phyloP scores from a whole-genome alignment of 2,329 filamentous ascomycete genomes.

The Aspergillus fijiensis region DNA sequence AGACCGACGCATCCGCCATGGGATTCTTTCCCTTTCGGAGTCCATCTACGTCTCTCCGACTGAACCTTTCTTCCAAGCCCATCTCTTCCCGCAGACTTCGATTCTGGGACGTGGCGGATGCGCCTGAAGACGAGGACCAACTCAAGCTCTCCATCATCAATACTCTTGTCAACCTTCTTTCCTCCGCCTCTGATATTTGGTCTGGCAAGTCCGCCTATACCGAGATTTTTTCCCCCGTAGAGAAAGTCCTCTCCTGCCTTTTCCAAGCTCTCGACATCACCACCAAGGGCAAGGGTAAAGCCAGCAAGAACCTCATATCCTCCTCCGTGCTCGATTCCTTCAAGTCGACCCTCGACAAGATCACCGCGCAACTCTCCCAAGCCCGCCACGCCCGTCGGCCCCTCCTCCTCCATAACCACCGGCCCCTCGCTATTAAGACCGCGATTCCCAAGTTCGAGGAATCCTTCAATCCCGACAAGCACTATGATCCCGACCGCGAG shows the following conservation, averaged over 20 bases:
- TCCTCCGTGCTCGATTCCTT: conserved; percentile 29
- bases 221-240: conserved; percentile 72
- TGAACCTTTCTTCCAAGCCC: conserved; percentile 38
- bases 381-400: conserved; percentile 70
- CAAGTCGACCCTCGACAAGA: conserved; percentile 32
- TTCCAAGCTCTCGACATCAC: conserved; percentile 37
- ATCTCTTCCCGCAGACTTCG: conserved; percentile 52
- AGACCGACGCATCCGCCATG: conserved; percentile 39
- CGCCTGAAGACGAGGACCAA: conserved; percentile 33
- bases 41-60: conserved; percentile 52
- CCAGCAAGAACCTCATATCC: conserved; percentile 54
- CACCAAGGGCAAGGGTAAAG: conserved; percentile 2
- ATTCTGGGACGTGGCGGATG: conserved; percentile 56
- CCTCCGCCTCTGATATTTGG: conserved; percentile 71
- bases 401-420: conserved; percentile 84
- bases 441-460: conserved; percentile 95
- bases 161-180: conserved; percentile 65
- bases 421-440: conserved; percentile 81
- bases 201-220: conserved; percentile 68
- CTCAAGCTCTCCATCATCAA: conserved; percentile 61
- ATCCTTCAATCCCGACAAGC: conserved; percentile 86
- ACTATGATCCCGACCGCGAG: conserved; percentile 94
- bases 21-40: conserved; percentile 64
- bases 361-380: conserved; percentile 52
- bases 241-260: conserved; percentile 62